Conservation (phyloP, 495 filamentous ascomycete genomes). For the Articulospora tetracladia region DNA sequence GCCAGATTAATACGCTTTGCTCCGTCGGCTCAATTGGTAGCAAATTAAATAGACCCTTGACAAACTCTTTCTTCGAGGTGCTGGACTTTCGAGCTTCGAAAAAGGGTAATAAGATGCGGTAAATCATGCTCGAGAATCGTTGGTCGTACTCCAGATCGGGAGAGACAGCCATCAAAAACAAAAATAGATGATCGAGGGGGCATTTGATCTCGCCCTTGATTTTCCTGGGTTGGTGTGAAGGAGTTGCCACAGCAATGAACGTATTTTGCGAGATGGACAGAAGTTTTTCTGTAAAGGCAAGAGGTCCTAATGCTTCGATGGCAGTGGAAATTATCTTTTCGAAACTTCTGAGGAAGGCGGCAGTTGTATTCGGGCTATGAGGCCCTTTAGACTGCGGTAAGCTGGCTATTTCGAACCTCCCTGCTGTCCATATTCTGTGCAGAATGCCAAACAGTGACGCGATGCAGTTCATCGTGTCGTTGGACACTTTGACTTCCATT, state of each 20-base stretch:
- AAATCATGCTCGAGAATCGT: conserved; percentile 14
- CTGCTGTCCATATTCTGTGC: conserved; percentile 59
- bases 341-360: conserved; percentile 57
- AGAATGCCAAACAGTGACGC: conserved; percentile 65
- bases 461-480: conserved; percentile 75
- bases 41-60: conserved; percentile 18
- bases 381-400: neutral
- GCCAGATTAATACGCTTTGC: conserved; percentile 32
- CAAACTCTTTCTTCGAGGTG: conserved; percentile 13
- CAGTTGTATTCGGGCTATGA: neutral
- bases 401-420: conserved; percentile 12
- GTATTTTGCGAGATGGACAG: conserved; percentile 38
- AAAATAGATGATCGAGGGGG: conserved; percentile 22
- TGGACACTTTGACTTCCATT: conserved; percentile 87
- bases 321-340: conserved; percentile 55
- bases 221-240: conserved; percentile 25
- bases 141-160: conserved; percentile 21
- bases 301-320: conserved; percentile 60
- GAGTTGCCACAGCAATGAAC: conserved; percentile 23
- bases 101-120: conserved; percentile 19
- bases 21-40: conserved; percentile 23
- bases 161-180: conserved; percentile 11
- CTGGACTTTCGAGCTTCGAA: conserved; percentile 15
- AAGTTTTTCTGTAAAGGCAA: conserved; percentile 78
- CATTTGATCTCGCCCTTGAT: conserved; percentile 9